Base-by-base conservation (phyloP, 352 stramenopile species). In the Blastocystis hominis region DNA sequence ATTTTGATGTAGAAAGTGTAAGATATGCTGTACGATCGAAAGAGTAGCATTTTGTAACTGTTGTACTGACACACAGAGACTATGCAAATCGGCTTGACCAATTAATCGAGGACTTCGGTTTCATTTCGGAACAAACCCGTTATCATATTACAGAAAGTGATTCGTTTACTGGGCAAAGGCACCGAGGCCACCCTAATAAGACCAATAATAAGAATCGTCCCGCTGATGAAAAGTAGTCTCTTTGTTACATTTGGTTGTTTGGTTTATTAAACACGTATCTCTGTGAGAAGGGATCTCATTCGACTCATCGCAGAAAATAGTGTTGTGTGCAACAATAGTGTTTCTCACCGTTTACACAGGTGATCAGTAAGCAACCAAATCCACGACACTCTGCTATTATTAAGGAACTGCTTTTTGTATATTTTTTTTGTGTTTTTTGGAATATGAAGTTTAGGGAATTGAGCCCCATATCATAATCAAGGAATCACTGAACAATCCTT, bases 51-150 rank as follows among this genome's bases (percentile, higher is more conserved):
- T 62, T 20, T 3, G 24, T 30, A 30, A 17, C 9, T n/a, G 15
- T 7, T 3, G 0, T 6, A 30, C 4, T 63, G 17, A 62, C 15
- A 24, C 30, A 13, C 10, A 80, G 70, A 80, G 53, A 64, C 70
- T 80, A 80, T 15, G 42, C 42, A n/a, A 44, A 64, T 20, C 44
- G 70, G 38, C 42, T 80, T 30, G 42, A 80, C n/a, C 42, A 80
- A n/a, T 3, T 80, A 15, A 0, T 80, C 10, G 55, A 36, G 36
- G 70, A 40, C 3, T 80, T 80, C 40, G 53, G 55, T 42, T 40
- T 63, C 20, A 80, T 80, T 38, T 62, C 70, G n/a, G 36, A 46
- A 10, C 46, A 62, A 47, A 80, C 34, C 13, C 70, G 70, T n/a
- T 80, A 80, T 59, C 50, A 59, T 59, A 20, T 59, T 59, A 59